phyloP scores from a whole-genome alignment of 1,284 basidiomycete genomes.

The Pseudozyma sp. region DNA sequence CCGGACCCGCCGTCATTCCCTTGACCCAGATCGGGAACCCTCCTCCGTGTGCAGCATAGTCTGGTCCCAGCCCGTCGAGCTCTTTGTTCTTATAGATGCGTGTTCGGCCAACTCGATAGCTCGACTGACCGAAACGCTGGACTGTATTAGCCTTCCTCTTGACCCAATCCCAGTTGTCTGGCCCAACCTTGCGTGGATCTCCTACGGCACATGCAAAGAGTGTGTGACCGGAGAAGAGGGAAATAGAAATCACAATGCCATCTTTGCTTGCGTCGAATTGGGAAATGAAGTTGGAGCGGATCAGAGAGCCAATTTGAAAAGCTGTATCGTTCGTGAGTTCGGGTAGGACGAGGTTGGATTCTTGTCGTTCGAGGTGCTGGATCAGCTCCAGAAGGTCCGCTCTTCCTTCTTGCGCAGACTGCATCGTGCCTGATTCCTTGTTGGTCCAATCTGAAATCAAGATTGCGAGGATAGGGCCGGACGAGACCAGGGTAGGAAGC shows the following conservation, averaged over 20 bases:
- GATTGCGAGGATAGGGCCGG: too few species aligned
- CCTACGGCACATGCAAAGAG: slow-evolving; percentile 50
- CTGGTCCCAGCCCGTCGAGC: slow-evolving; percentile 45
- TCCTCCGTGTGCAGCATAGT: slow-evolving; percentile 56
- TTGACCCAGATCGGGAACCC: slow-evolving; percentile 44
- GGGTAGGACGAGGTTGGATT: slow-evolving; percentile 23
- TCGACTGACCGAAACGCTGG: slow-evolving; percentile 29
- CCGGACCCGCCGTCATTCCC: slow-evolving; percentile 17
- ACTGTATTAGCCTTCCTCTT: slow-evolving; percentile 50
- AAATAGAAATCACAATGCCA: slow-evolving; percentile 52
- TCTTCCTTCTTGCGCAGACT: background rate
- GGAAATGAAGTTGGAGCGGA: slow-evolving; percentile 34
- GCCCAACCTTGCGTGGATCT: slow-evolving; percentile 24
- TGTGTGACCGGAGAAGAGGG: slow-evolving; percentile 45
- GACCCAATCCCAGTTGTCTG: slow-evolving; percentile 57
- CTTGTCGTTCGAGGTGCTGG: slow-evolving; percentile 23
- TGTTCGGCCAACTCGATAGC: slow-evolving; percentile 45
- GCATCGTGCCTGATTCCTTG: background rate
- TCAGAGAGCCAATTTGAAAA: slow-evolving; percentile 37
- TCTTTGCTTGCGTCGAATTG: slow-evolving; percentile 11
- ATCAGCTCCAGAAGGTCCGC: slow-evolving; percentile 8
- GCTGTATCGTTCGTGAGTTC: slow-evolving; percentile 35
- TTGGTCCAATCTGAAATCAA: too few species aligned
- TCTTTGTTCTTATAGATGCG: slow-evolving; percentile 36
- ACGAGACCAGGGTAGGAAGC: too few species aligned